These are phyloP conservation scores for Neoboletus subvelutipes DNA, from an alignment of 768 basidiomycete genomes.

Conservation along the genomic window DNA sequence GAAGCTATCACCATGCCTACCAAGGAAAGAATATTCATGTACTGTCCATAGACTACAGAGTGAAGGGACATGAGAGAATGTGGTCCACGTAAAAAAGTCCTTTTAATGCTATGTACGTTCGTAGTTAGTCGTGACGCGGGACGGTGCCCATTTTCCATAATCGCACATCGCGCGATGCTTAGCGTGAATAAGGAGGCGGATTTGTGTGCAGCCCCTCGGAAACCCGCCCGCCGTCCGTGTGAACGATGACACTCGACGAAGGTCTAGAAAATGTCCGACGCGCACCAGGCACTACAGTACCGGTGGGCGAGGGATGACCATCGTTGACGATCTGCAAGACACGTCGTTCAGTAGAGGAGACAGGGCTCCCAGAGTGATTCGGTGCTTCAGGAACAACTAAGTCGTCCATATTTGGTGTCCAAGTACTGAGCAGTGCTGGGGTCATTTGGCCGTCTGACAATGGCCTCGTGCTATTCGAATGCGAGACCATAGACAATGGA, in stretches of 20 bases:
- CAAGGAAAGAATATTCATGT: slow-evolving; percentile 8
- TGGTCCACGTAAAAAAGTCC: slow-evolving; percentile 18
- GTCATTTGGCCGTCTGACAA: neutral
- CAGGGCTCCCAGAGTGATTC: slow-evolving; percentile 23
- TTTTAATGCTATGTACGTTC: slow-evolving; percentile 9
- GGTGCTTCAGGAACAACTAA: slow-evolving; percentile 15
- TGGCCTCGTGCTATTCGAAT: slow-evolving; percentile 12
- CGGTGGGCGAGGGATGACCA: slow-evolving; percentile 20
- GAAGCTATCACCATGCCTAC: neutral
- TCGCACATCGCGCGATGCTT: neutral
- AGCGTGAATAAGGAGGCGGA: slow-evolving; percentile 29
- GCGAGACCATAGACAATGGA: slow-evolving; percentile 24
- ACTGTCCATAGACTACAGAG: slow-evolving; percentile 20
- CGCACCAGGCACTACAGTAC: neutral
- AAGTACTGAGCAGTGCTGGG: slow-evolving; percentile 4
- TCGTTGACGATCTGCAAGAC: slow-evolving; percentile 32
- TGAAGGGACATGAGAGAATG: neutral
- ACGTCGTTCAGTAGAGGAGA: slow-evolving; percentile 21
- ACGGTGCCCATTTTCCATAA: slow-evolving; percentile 5
- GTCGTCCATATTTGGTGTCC: slow-evolving; percentile 24
- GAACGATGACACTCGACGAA: slow-evolving; percentile 20
- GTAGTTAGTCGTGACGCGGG: slow-evolving; percentile 14
- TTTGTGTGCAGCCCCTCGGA: neutral
- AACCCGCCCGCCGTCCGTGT: slow-evolving; percentile 28
- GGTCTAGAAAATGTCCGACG: neutral